phyloP scores from a whole-genome alignment of 2,329 filamentous ascomycete genomes.

The Colletotrichum chrysophilum region DNA sequence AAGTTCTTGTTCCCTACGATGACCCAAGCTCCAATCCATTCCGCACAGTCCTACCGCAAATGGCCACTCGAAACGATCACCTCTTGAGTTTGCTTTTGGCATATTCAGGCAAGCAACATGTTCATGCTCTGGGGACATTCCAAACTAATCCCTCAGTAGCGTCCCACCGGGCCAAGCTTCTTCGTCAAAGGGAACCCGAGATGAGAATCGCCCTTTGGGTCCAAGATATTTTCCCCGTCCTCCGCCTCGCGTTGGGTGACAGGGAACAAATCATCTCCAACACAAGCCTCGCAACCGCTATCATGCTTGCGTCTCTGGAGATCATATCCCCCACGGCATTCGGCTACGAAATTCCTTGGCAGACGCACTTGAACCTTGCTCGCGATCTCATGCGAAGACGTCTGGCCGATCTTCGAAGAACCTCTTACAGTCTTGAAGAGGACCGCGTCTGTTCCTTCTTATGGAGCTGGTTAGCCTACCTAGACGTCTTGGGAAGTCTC shows the following conservation, averaged over 20 bases:
- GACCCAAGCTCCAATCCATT: slow-evolving; percentile 59
- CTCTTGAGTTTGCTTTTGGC: slow-evolving; percentile 79
- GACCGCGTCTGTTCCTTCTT: slow-evolving; percentile 75
- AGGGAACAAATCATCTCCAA: slow-evolving; percentile 70
- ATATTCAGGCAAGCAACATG: slow-evolving; percentile 60
- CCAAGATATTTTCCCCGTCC: slow-evolving; percentile 75
- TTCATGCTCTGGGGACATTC: neutral
- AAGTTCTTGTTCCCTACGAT: slow-evolving; percentile 55
- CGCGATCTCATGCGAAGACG: slow-evolving; percentile 76
- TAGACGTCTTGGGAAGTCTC: slow-evolving; percentile 79
- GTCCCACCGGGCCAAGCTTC: slow-evolving; percentile 78
- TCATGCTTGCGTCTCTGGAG: slow-evolving; percentile 84
- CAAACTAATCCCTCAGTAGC: slow-evolving; percentile 44
- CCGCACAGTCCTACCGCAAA: slow-evolving; percentile 54
- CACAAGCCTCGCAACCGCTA: slow-evolving; percentile 78
- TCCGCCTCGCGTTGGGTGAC: slow-evolving; percentile 70
- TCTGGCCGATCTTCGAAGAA: slow-evolving; percentile 36
- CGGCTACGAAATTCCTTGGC: slow-evolving; percentile 81
- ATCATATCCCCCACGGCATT: slow-evolving; percentile 85
- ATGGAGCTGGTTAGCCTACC: slow-evolving; percentile 82
- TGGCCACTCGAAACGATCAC: slow-evolving; percentile 73
- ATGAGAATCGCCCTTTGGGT: slow-evolving; percentile 84
- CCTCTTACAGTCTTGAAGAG: slow-evolving; percentile 47
- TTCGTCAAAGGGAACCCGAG: slow-evolving; percentile 75
- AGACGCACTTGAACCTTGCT: slow-evolving; percentile 77